Percentiles rank a stretch among this genome's conserved stretches.
Evolutionary conservation across 345 rosid genomes (phyloP).

Genomic region (Acer saccharum): DNA sequence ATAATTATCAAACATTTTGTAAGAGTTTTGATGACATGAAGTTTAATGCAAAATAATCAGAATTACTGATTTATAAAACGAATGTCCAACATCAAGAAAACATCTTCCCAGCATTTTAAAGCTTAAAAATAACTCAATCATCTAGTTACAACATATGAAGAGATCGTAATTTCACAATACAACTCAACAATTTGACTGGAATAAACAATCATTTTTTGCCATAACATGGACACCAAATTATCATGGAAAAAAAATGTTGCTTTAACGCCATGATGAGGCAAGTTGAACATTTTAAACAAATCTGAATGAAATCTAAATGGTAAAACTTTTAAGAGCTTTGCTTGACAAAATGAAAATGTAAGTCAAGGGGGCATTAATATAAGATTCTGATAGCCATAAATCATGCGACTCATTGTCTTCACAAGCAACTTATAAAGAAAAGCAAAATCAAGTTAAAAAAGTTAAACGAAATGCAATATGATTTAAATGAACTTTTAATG

Average conservation of each 20-base stretch:
- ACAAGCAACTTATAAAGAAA: too few relatives aligned
- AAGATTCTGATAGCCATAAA: too few relatives aligned
- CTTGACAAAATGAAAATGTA: neutral
- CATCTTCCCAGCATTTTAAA: neutral
- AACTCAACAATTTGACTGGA: neutral
- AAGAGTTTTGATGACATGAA: neutral
- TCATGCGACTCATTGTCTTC: too few relatives aligned
- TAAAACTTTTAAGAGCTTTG: neutral
- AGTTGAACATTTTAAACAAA: neutral
- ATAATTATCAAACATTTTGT: neutral
- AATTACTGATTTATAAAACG: neutral
- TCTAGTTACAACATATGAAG: neutral
- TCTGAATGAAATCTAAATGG: neutral
- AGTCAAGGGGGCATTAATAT: neutral
- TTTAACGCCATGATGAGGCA: neutral
- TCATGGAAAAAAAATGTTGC: neutral
- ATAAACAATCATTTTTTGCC: neutral
- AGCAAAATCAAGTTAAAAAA: too few relatives aligned
- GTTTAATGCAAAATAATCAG: neutral
- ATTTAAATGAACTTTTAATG: slow-evolving; percentile 6
- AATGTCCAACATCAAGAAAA: neutral
- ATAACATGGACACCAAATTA: neutral
- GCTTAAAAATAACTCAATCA: neutral
- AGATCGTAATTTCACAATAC: neutral
- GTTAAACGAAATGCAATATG: too few relatives aligned